Evolutionary conservation across 345 rosid genomes (phyloP).

Genomic region (Mallotus nudiflorus): DNA sequence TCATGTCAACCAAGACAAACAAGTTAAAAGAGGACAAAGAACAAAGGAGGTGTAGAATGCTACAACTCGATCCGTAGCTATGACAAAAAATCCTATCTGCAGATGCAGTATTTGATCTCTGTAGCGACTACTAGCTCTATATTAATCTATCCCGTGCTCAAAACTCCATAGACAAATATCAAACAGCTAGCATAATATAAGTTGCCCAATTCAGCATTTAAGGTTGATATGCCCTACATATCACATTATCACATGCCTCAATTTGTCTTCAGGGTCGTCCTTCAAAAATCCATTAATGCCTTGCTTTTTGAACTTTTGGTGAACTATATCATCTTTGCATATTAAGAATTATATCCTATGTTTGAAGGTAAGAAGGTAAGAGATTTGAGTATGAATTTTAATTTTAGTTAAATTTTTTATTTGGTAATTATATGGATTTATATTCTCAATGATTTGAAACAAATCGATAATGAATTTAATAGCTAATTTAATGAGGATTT

Average conservation of each 20-base stretch:
- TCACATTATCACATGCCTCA: constrained; percentile 37
- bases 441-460: too few relatives aligned
- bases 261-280: constrained; percentile 22
- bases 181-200: neutral
- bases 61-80: constrained; percentile 33
- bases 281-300: constrained; percentile 12
- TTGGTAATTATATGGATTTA: too few relatives aligned
- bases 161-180: neutral
- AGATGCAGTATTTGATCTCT: neutral
- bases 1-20: constrained; percentile 40
- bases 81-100: constrained; percentile 43
- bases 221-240: constrained; percentile 22
- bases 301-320: neutral
- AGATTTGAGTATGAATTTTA: too few relatives aligned
- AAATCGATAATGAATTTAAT: too few relatives aligned
- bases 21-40: constrained; percentile 36
- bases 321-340: neutral
- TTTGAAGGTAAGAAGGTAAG: too few relatives aligned
- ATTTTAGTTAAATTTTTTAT: too few relatives aligned
- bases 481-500: too few relatives aligned
- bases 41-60: constrained; percentile 45
- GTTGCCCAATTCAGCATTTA: constrained; percentile 9
- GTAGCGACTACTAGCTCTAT: neutral
- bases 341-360: too few relatives aligned
- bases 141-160: neutral